Evolutionary conservation across 768 basidiomycete genomes (phyloP).

Genomic region (Lentinus brumalis): DNA sequence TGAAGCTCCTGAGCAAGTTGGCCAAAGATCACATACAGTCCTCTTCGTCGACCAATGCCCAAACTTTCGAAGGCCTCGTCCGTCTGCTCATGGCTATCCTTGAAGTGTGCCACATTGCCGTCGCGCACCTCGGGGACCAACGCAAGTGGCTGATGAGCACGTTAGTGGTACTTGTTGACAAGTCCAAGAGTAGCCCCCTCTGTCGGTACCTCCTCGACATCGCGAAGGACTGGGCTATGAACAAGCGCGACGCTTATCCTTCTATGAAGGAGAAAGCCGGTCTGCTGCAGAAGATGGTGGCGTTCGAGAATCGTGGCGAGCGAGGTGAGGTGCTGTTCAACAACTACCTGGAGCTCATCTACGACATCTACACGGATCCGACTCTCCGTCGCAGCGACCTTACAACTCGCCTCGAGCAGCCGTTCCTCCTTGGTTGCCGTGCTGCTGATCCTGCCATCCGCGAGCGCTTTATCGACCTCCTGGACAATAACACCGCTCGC

Average conservation of each 20-base stretch:
- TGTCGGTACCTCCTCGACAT: constrained; percentile 87
- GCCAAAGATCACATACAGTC: constrained; percentile 84
- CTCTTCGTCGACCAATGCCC: constrained; percentile 37
- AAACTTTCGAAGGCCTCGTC: constrained; percentile 56
- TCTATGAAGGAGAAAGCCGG: constrained; percentile 95
- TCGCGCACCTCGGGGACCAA: constrained; percentile 85
- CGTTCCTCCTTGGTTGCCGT: constrained; percentile 90
- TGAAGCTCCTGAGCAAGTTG: constrained; percentile 83
- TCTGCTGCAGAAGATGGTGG: constrained; percentile 84
- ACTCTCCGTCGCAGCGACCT: constrained; percentile 86
- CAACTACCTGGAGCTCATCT: constrained; percentile 85
- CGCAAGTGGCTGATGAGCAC: constrained; percentile 78
- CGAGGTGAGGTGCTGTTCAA: constrained; percentile 79
- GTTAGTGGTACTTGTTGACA: constrained; percentile 82
- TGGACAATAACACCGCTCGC: constrained; percentile 87
- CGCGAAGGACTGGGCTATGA: constrained; percentile 87
- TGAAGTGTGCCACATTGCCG: constrained; percentile 80
- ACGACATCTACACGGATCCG: constrained; percentile 92
- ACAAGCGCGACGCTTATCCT: constrained; percentile 82
- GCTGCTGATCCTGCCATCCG: constrained; percentile 78
- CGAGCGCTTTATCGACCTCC: constrained; percentile 83
- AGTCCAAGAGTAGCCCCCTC: constrained; percentile 77
- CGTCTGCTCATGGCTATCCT: constrained; percentile 76
- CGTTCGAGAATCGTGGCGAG: constrained; percentile 79
- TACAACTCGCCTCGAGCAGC: constrained; percentile 88